Percentiles rank a stretch among this genome's conserved stretches.
These are phyloP conservation scores for Incumbomyces delicatus DNA, from an alignment of 2,329 filamentous ascomycete species.

Conservation along the genomic window DNA sequence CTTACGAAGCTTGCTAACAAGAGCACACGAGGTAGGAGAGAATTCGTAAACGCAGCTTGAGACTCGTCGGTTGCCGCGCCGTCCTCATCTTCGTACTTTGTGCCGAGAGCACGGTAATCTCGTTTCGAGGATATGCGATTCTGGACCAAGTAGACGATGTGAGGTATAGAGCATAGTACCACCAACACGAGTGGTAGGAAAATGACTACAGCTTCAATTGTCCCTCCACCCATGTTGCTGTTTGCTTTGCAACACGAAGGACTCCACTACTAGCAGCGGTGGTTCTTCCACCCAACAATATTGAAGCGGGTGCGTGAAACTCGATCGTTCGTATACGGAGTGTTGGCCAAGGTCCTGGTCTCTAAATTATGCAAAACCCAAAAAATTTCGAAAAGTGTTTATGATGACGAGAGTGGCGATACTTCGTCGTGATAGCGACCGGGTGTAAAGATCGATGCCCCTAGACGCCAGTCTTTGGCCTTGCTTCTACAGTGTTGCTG, in stretches of 20 bases:
- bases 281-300: too few species aligned
- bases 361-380: too few species aligned
- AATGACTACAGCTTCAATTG: slow-evolving; percentile 3
- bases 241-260: not conserved
- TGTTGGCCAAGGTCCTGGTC: too few species aligned
- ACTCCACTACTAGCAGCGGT: too few species aligned
- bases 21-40: slow-evolving; percentile 46
- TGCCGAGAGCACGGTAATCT: slow-evolving; percentile 18
- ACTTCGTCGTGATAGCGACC: too few species aligned
- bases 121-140: slow-evolving; percentile 8
- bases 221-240: not conserved
- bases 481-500: too few species aligned
- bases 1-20: slow-evolving; percentile 26
- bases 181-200: slow-evolving; percentile 8
- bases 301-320: too few species aligned
- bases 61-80: slow-evolving; percentile 58
- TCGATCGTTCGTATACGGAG: too few species aligned
- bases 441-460: too few species aligned
- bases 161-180: slow-evolving; percentile 11
- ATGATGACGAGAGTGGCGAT: too few species aligned
- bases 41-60: slow-evolving; percentile 52
- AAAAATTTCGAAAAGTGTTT: too few species aligned
- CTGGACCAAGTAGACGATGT: slow-evolving; percentile 1
- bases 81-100: slow-evolving; percentile 59
- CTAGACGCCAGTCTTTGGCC: too few species aligned